phyloP scores from a whole-genome alignment of 1,139 yeast species.

The Lodderomyces oxycetoniae region DNA sequence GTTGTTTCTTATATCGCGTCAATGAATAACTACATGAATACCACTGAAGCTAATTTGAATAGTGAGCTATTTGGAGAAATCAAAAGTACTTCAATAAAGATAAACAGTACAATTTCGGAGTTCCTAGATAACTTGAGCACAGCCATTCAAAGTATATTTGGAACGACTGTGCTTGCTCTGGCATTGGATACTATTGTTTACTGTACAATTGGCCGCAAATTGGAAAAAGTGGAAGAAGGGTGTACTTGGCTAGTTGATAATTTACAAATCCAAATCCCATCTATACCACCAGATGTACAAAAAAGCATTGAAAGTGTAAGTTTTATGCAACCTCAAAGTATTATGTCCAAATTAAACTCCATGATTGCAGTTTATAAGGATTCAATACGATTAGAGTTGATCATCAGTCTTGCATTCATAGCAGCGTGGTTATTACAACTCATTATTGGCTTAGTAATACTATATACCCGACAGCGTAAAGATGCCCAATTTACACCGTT shows the following conservation, averaged over 20 bases:
- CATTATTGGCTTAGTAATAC: constrained; percentile 27
- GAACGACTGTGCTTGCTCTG: constrained; percentile 52
- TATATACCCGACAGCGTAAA: constrained; percentile 6
- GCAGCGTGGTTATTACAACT: constrained; percentile 47
- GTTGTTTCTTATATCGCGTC: constrained; percentile 17
- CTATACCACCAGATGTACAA: constrained; percentile 8
- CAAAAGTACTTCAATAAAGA: constrained; percentile 40
- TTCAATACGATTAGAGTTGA: constrained; percentile 41
- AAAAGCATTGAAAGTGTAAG: constrained; percentile 9
- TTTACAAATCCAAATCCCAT: constrained; percentile 58
- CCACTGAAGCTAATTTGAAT: constrained; percentile 47
- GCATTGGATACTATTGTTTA: constrained; percentile 67
- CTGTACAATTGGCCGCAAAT: constrained; percentile 74
- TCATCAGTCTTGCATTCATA: constrained; percentile 39
- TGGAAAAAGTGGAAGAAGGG: constrained; percentile 62
- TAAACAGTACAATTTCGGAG: constrained; percentile 48
- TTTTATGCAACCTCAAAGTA: constrained; percentile 7
- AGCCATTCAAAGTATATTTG: constrained; percentile 45
- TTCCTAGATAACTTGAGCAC: constrained; percentile 26
- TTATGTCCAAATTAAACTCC: constrained; percentile 14
- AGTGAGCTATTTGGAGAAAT: constrained; percentile 65
- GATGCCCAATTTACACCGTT: neutral
- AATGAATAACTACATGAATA: constrained; percentile 22
- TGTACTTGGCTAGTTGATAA: constrained; percentile 73
- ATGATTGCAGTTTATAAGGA: constrained; percentile 28